Conservation (phyloP, 768 basidiomycete species). For the Antrodiella citrinella region DNA sequence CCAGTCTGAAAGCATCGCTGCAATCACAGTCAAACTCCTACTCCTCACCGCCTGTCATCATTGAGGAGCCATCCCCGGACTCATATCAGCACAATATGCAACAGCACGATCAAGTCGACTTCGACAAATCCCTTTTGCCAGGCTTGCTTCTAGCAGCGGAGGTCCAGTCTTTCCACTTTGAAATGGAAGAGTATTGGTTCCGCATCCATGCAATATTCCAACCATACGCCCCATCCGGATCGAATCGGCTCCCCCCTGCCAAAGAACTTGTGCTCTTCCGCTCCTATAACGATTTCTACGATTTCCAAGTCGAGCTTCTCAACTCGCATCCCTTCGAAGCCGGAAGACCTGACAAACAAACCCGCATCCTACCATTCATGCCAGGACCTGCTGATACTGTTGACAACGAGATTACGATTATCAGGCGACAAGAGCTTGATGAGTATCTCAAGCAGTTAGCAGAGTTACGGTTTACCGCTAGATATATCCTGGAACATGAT, state of each 20-base stretch:
- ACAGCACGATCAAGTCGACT: slow-evolving; percentile 4
- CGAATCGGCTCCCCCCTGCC: slow-evolving; percentile 49
- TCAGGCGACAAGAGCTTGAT: slow-evolving; percentile 76
- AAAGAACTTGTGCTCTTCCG: slow-evolving; percentile 85
- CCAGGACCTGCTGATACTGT: slow-evolving; percentile 86
- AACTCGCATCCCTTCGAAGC: slow-evolving; percentile 87
- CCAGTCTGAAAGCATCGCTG: slow-evolving; percentile 8
- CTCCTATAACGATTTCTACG: slow-evolving; percentile 96
- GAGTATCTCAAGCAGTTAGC: slow-evolving; percentile 82
- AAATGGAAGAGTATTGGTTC: slow-evolving; percentile 98
- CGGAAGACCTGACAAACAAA: slow-evolving; percentile 58
- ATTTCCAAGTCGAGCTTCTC: slow-evolving; percentile 88
- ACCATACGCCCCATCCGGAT: slow-evolving; percentile 61
- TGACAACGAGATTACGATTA: slow-evolving; percentile 75
- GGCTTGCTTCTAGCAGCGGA: slow-evolving; percentile 82
- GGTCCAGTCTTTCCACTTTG: slow-evolving; percentile 95
- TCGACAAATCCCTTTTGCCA: slow-evolving; percentile 49
- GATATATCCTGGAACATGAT: slow-evolving; percentile 73
- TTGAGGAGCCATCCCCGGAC: slow-evolving; percentile 7
- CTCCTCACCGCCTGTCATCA: slow-evolving; percentile 3
- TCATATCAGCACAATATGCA: slow-evolving; percentile 15
- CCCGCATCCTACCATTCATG: slow-evolving; percentile 91
- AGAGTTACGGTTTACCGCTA: slow-evolving; percentile 59
- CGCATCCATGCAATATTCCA: slow-evolving; percentile 85
- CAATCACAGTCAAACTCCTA: slow-evolving; percentile 28